Base-by-base conservation (phyloP, 2,329 filamentous ascomycete species). In the Chalaropsis thielavioides region DNA sequence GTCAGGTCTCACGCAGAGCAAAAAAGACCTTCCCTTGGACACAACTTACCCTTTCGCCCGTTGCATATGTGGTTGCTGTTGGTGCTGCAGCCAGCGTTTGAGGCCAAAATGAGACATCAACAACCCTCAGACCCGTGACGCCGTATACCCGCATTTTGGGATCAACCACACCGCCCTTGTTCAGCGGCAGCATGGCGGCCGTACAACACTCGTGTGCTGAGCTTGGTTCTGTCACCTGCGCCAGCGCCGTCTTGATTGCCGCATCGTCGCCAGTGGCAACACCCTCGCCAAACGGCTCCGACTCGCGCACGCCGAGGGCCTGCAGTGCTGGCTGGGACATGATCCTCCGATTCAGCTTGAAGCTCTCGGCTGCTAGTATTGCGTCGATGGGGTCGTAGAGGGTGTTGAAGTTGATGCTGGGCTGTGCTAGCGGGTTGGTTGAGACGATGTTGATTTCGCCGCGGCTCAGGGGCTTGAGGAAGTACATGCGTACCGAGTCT, bases 391-490 rank as follows among this genome's bases (percentile, higher is more conserved):
- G 76, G 64, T 78, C 74, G 11, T 73, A 73, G 8, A 71, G 72
- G 8, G 72, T 73, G 62, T 73, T 73, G 68, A 75, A 75, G 69
- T 79, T 75, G 41, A 77, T 71, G 15, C 49, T 63, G 0, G 76
- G 76, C 24, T 70, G 69, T 2, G 68, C 70, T 7, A 71, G 69
- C 11, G 75, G 74, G 69, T 77, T 71, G 0, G 69, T 69, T 0
- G 72, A 69, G 68, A 75, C 72, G 56, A 78, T 74, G 44, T 71
- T 72, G 61, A 78, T 72, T 22, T 72, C 74, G 27, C 76, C 76
- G 13, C 76, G 72, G 46, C 73, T 75, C 49, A 77, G 71, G 2
- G 76, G 75, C 67, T 76, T 74, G 63, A 74, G 70, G 43, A 74
- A 69, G 64, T 74, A 73, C 19, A 76, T 70, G 2, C 73, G 63